Evolutionary conservation across 2,329 filamentous ascomycete genomes (phyloP), one percentile per base, ranked within the genome.

Genomic region (Xylaria polymorpha): DNA sequence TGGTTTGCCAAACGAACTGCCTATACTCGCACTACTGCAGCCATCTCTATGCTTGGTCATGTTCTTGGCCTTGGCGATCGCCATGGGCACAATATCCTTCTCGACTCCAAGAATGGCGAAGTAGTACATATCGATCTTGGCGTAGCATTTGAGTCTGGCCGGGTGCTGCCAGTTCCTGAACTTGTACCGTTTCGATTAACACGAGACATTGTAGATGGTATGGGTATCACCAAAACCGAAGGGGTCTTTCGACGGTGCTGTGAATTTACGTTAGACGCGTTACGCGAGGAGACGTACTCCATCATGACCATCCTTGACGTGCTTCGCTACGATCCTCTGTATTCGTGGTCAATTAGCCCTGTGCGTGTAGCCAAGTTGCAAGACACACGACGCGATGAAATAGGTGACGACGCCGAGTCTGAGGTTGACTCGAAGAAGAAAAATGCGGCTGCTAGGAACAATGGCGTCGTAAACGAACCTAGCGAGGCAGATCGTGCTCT

Each of bases 291-390:
- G 79, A 93, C 93, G 14, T 97, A 97, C 79, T 94, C 92, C 53
- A 99, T 99, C 82, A 98, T 98, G 94, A 98, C 96, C 0, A 94
- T 99, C 62, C 88, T 99, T 22, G 97, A 99, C 77, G 97, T 99
- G 25, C 84, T 99, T 68, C 92, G 97, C n/a, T 98, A 98, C 81
- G 96, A 99, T 84, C 97, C 96, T 0, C 83, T 99, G 70, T 97
- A 98, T 80, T 96, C 90, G 69, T 99, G 96, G 96, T 95, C 93
- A 43, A 90, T 98, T 65, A 96, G 93, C 12, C 89, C 89, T 0
- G 83, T 91, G 41, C 85, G 89, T 22, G 81, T 91, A 67, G 87
- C 88, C 48, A 91, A 90, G 75, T 80, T 91, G 64, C 89, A 91
- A 76, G 87, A 88, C 74, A 88, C 86, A 9, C 84, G 90, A 53